Conservation (phyloP, 2,329 filamentous ascomycete species). For the Geosmithia flava region DNA sequence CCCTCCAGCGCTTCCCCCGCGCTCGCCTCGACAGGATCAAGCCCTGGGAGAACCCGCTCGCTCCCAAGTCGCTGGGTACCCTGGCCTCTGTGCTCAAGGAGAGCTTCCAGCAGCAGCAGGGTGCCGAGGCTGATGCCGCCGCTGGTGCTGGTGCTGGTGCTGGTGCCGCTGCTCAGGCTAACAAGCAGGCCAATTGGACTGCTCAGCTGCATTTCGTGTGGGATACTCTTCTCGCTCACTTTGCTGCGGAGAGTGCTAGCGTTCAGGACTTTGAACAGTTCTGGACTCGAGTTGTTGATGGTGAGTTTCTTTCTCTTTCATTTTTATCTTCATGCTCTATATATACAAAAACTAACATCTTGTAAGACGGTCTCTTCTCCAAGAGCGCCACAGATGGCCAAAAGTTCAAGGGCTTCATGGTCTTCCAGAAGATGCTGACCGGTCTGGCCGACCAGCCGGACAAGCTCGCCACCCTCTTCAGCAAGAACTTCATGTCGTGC, state of each 20-base stretch:
- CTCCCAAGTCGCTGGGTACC: slow-evolving; percentile 51
- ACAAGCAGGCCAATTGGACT: slow-evolving; percentile 62
- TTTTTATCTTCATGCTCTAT: neutral
- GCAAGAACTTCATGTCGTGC: slow-evolving; percentile 69
- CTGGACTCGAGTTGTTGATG: slow-evolving; percentile 79
- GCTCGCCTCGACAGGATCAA: slow-evolving; percentile 44
- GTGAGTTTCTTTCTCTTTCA: slow-evolving; percentile 32
- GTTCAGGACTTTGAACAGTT: slow-evolving; percentile 56
- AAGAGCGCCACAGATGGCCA: slow-evolving; percentile 72
- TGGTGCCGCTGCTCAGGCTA: neutral
- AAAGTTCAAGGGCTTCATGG: slow-evolving; percentile 83
- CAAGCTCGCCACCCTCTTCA: slow-evolving; percentile 55
- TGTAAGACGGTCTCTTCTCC: slow-evolving; percentile 67
- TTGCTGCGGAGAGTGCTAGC: slow-evolving; percentile 22
- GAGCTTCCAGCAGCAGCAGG: slow-evolving; percentile 36
- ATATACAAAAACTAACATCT: slow-evolving; percentile 9
- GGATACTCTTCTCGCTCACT: slow-evolving; percentile 59
- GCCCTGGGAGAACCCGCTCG: slow-evolving; percentile 73
- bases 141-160: too few relatives aligned
- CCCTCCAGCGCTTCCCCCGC: slow-evolving; percentile 47
- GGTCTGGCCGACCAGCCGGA: slow-evolving; percentile 29
- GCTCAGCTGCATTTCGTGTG: slow-evolving; percentile 80
- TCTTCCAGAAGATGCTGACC: slow-evolving; percentile 66
- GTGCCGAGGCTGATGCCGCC: neutral
- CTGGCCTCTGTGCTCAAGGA: slow-evolving; percentile 74